phyloP scores from a whole-genome alignment of 2,329 filamentous ascomycete species.

The Grosmannia huntii region DNA sequence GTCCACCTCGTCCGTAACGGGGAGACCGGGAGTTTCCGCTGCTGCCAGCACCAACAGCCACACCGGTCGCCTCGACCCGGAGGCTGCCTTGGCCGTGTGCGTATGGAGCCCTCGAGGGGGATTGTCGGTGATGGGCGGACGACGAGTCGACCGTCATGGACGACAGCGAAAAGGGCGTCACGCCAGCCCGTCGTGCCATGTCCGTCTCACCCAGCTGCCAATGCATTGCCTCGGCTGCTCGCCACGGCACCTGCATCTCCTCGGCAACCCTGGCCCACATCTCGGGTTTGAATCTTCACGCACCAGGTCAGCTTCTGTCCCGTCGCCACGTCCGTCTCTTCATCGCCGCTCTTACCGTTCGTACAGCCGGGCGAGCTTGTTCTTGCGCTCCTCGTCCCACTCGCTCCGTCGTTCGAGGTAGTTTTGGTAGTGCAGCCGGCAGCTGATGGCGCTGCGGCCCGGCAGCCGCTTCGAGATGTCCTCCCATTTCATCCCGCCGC shows the following conservation, averaged over 20 bases:
- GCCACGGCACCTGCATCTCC: conserved; percentile 91
- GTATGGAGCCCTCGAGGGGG: conserved; percentile 19
- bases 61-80: neutral
- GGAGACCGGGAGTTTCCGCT: conserved; percentile 18
- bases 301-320: conserved; percentile 11
- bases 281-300: conserved; percentile 76
- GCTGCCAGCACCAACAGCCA: too few species aligned
- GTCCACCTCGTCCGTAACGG: conserved; percentile 26
- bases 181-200: conserved; percentile 85
- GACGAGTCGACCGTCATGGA: conserved; percentile 30
- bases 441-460: conserved; percentile 86
- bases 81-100: conserved; percentile 6
- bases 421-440: conserved; percentile 91
- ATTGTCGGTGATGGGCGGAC: conserved; percentile 19
- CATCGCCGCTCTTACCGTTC: conserved; percentile 55
- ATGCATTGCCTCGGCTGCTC: conserved; percentile 94
- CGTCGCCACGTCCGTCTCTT: neutral
- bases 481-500: conserved; percentile 95
- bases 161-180: conserved; percentile 68
- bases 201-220: conserved; percentile 91
- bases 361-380: conserved; percentile 87
- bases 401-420: conserved; percentile 86
- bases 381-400: conserved; percentile 96
- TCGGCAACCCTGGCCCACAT: conserved; percentile 97
- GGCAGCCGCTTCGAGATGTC: conserved; percentile 88